Conservation (phyloP, 2,329 filamentous ascomycete species). For the Hymenoscyphus salicellus region DNA sequence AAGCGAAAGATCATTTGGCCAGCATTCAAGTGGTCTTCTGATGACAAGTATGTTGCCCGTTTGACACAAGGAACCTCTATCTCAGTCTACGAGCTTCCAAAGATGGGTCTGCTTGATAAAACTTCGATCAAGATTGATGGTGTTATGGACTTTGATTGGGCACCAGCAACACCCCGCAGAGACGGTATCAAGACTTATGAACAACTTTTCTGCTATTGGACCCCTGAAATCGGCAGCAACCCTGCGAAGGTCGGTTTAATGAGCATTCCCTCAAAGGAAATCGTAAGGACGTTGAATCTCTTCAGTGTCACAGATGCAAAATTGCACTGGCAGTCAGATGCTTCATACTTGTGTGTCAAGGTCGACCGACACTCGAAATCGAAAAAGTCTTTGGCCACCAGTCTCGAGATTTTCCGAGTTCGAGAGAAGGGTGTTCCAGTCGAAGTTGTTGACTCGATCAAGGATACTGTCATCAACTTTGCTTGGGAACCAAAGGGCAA, state of each 20-base stretch:
- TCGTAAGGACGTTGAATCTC: constrained; percentile 90
- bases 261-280: constrained; percentile 91
- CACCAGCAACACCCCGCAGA: constrained; percentile 75
- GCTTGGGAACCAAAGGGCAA: constrained; percentile 98
- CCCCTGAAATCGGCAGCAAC: constrained; percentile 95
- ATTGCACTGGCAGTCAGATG: constrained; percentile 97
- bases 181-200: constrained; percentile 89
- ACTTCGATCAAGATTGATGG: constrained; percentile 94
- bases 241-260: constrained; percentile 96
- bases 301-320: constrained; percentile 98
- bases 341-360: constrained; percentile 93
- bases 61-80: constrained; percentile 86
- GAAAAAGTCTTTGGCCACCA: constrained; percentile 96
- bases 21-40: constrained; percentile 98
- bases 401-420: constrained; percentile 96
- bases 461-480: constrained; percentile 99
- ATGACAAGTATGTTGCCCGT: constrained; percentile 94
- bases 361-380: constrained; percentile 98
- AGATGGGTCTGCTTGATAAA: constrained; percentile 88
- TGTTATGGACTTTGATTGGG: constrained; percentile 97
- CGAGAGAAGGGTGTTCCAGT: constrained; percentile 97
- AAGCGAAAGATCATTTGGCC: constrained; percentile 98
- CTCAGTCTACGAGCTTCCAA: constrained; percentile 83
- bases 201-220: constrained; percentile 98
- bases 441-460: constrained; percentile 95